These are phyloP conservation scores for Syzygium syzygioides DNA, from an alignment of 441 rosid genomes.

Conservation along the genomic window DNA sequence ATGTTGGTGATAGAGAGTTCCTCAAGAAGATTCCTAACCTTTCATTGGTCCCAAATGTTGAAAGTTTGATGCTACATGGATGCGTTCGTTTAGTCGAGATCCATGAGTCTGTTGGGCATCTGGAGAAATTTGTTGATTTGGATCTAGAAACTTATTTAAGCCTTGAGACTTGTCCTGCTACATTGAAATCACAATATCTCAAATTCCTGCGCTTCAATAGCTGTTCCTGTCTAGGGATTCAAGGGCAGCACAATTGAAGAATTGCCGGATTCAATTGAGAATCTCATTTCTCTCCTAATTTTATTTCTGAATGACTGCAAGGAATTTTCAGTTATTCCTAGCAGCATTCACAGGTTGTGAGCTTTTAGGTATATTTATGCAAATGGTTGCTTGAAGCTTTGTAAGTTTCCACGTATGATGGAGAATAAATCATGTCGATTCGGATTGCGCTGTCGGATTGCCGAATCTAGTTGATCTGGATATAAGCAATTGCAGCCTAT, in stretches of 20 bases:
- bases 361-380: too few species aligned
- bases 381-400: background rate
- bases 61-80: background rate
- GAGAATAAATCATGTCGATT: background rate
- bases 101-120: background rate
- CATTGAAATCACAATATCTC: background rate
- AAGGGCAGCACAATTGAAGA: background rate
- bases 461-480: background rate
- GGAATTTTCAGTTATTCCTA: background rate
- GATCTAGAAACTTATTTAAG: background rate
- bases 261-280: background rate
- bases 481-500: background rate
- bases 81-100: background rate
- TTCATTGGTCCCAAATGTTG: background rate
- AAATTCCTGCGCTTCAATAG: background rate
- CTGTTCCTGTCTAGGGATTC: background rate
- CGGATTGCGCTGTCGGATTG: background rate
- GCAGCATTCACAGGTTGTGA: background rate
- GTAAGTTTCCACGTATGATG: background rate
- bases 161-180: background rate
- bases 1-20: background rate
- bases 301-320: background rate
- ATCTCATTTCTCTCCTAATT: background rate
- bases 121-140: background rate
- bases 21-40: background rate